These are phyloP conservation scores for Whalleya microplaca DNA, from an alignment of 2,329 filamentous ascomycete genomes.

Conservation along the genomic window DNA sequence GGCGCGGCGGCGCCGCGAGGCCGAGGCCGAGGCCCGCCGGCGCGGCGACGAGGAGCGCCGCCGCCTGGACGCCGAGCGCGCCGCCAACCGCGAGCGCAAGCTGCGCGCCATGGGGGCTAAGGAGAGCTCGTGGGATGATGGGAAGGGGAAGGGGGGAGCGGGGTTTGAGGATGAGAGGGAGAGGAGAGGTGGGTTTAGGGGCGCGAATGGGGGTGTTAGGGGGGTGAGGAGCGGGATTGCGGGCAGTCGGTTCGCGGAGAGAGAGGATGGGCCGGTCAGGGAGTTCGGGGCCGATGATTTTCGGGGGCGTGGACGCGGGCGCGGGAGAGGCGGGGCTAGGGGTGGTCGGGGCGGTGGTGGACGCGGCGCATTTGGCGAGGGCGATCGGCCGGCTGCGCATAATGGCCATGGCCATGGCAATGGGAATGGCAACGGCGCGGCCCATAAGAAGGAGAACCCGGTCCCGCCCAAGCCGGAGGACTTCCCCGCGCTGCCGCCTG, in stretches of 20 bases:
- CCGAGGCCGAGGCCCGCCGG: conserved; percentile 55
- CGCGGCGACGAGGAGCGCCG: conserved; percentile 56
- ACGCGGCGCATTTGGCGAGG: conserved; percentile 34
- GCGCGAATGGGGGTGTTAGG: conserved; percentile 44
- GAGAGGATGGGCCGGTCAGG: conserved; percentile 33
- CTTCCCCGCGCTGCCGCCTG: conserved; percentile 45
- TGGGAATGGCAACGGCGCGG: too few species aligned
- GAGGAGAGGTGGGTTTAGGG: conserved; percentile 45
- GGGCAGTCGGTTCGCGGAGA: conserved; percentile 47
- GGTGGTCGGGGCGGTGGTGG: conserved; percentile 33
- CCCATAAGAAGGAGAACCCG: conserved; percentile 34
- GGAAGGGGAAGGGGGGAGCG: too few species aligned
- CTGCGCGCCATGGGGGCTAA: conserved; percentile 60
- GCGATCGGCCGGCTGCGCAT: conserved; percentile 13
- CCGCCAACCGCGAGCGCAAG: conserved; percentile 63
- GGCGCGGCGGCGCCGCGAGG: conserved; percentile 52
- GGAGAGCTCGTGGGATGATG: conserved; percentile 62
- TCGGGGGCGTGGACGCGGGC: conserved; percentile 39
- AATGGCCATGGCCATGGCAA: too few species aligned
- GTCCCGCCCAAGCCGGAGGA: conserved; percentile 41
- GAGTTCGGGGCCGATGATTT: conserved; percentile 39
- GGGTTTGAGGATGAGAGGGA: conserved; percentile 46
- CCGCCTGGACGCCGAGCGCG: conserved; percentile 62
- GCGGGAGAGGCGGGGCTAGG: conserved; percentile 32
- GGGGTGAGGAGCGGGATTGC: conserved; percentile 43